These are phyloP conservation scores for Syzygium malaccense DNA, from an alignment of 441 rosid genomes.

Conservation along the genomic window DNA sequence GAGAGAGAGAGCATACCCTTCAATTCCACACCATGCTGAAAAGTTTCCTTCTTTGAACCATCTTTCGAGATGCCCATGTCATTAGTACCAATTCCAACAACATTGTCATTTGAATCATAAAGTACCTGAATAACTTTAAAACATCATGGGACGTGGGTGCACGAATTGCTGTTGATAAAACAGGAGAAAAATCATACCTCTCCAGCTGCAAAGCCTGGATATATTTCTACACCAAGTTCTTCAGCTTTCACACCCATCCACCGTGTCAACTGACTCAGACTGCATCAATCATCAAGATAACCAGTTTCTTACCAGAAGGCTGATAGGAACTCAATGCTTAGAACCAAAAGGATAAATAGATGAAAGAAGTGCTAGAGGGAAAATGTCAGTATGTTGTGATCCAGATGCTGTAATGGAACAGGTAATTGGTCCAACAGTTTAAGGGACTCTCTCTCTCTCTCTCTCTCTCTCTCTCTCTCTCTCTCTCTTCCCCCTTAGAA, in stretches of 20 bases:
- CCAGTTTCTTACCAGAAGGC: background rate
- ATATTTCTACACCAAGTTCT: constrained; percentile 91
- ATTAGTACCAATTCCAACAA: constrained; percentile 81
- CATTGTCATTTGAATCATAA: constrained; percentile 52
- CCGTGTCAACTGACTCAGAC: constrained; percentile 82
- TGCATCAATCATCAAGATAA: constrained; percentile 12
- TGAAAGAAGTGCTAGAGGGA: background rate
- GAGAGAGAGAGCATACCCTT: constrained; percentile 40
- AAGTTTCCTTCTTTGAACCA: constrained; percentile 81
- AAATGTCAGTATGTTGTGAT: background rate
- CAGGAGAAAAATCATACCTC: constrained; percentile 45
- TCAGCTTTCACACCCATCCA: constrained; percentile 96
- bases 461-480: background rate
- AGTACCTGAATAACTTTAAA: constrained; percentile 44
- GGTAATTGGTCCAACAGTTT: background rate
- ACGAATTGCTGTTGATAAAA: background rate
- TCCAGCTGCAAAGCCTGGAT: constrained; percentile 94
- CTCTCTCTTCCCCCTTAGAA: background rate
- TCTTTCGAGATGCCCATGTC: constrained; percentile 97
- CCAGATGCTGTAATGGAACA: background rate
- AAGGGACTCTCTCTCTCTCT: background rate
- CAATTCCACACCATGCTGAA: constrained; percentile 75
- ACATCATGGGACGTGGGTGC: background rate
- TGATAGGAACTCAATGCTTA: background rate
- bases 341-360: background rate